phyloP scores from a whole-genome alignment of 2,329 filamentous ascomycete species.

The Phialemoniopsis sp. region DNA sequence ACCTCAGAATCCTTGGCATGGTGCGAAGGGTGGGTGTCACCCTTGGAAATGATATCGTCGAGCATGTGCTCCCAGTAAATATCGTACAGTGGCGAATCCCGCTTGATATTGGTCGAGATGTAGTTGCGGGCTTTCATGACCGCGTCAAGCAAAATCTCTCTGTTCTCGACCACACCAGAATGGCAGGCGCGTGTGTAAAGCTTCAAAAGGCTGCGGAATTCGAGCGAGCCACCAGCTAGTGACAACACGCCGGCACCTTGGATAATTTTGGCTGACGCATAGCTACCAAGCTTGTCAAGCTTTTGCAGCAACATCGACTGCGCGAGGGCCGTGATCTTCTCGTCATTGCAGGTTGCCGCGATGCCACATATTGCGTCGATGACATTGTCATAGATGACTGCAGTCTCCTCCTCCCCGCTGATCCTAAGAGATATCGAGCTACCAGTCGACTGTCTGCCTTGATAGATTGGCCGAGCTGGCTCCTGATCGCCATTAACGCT shows the following conservation, averaged over 20 bases:
- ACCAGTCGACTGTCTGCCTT: constrained; percentile 56
- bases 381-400: constrained; percentile 77
- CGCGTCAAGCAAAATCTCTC: constrained; percentile 64
- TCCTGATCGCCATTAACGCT: constrained; percentile 41
- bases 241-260: constrained; percentile 76
- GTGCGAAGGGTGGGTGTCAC: constrained; percentile 74
- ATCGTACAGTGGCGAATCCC: constrained; percentile 71
- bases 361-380: constrained; percentile 94
- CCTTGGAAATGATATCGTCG: constrained; percentile 84
- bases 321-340: constrained; percentile 88
- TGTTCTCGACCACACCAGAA: constrained; percentile 66
- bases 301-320: constrained; percentile 98
- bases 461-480: constrained; percentile 40
- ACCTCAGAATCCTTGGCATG: constrained; percentile 73
- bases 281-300: constrained; percentile 74
- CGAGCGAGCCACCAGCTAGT: constrained; percentile 70
- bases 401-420: constrained; percentile 73
- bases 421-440: constrained; percentile 77
- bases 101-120: constrained; percentile 66
- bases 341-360: constrained; percentile 74
- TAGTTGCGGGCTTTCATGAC: constrained; percentile 77
- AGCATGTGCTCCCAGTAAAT: constrained; percentile 82
- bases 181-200: constrained; percentile 73
- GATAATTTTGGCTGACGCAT: constrained; percentile 82
- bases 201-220: constrained; percentile 83